Conservation (phyloP, 2,329 filamentous ascomycete genomes). For the Ceratocystis albifundus region DNA sequence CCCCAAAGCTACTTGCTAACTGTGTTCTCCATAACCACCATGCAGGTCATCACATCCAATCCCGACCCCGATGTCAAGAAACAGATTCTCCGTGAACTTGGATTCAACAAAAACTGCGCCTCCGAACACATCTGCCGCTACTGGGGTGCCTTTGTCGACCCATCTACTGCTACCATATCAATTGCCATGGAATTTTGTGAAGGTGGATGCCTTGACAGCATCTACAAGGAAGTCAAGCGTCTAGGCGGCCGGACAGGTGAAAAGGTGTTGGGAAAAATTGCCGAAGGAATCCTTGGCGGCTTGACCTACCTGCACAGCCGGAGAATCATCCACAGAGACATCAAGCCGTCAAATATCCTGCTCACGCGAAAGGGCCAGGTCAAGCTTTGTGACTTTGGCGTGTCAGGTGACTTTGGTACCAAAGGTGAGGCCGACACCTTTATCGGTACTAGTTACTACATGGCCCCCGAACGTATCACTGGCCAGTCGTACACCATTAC, state of each 20-base stretch:
- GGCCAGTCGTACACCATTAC: constrained; percentile 98
- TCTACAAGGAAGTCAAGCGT: constrained; percentile 95
- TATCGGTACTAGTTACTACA: constrained; percentile 97
- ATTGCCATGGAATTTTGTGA: constrained; percentile 99
- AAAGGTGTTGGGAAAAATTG: constrained; percentile 92
- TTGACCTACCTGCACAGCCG: constrained; percentile 89
- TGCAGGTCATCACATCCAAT: constrained; percentile 90
- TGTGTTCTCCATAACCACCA: neutral
- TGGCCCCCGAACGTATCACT: constrained; percentile 96
- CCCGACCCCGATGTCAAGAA: constrained; percentile 97
- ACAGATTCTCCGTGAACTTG: constrained; percentile 89
- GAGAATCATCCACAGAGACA: constrained; percentile 97
- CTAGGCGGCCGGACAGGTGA: constrained; percentile 89
- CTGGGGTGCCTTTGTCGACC: constrained; percentile 93
- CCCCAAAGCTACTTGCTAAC: neutral
- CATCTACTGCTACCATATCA: constrained; percentile 89
- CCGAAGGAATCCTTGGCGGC: constrained; percentile 85
- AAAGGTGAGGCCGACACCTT: constrained; percentile 98
- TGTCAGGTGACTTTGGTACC: constrained; percentile 93
- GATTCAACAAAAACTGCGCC: constrained; percentile 95
- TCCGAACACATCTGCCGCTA: constrained; percentile 95
- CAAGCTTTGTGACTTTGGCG: constrained; percentile 96
- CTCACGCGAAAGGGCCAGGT: constrained; percentile 86
- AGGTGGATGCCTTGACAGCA: constrained; percentile 87
- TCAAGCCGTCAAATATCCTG: constrained; percentile 95